A percentile compares a stretch with the other conserved stretches of the same genome.
Evolutionary conservation across 140 eudicot genomes (phyloP).

Genomic region (Stevia rebaudiana): DNA sequence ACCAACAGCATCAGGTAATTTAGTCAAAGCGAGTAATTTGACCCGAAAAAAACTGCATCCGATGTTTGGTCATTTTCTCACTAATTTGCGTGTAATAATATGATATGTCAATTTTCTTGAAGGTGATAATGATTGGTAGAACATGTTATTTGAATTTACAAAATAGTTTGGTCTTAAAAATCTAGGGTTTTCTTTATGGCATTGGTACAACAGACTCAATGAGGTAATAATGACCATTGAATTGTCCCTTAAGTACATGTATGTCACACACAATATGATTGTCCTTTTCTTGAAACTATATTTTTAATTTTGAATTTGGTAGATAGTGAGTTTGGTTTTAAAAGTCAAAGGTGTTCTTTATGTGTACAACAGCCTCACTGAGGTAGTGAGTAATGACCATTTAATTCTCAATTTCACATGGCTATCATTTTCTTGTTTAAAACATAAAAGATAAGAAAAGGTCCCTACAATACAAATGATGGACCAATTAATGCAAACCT

Average conservation of each 20-base stretch:
- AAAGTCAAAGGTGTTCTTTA: neutral
- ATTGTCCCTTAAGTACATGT: no score
- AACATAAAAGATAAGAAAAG: neutral
- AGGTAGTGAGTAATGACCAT: neutral
- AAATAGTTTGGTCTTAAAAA: no score
- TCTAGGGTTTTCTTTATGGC: no score
- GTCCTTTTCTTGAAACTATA: neutral
- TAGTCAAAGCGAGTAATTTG: no score
- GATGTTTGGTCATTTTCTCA: neutral
- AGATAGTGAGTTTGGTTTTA: neutral
- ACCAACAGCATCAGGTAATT: no score
- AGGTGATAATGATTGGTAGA: neutral
- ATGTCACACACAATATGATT: no score
- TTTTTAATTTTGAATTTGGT: neutral
- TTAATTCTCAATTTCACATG: neutral
- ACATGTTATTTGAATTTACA: no score
- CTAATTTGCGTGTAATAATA: neutral
- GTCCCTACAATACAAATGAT: neutral
- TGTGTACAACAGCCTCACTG: neutral
- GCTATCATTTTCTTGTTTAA: neutral
- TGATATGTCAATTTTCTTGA: neutral
- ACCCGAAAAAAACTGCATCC: neutral
- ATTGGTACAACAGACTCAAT: no score
- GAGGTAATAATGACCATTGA: no score
- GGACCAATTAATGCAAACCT: slow-evolving; percentile 9